Evolutionary conservation across 257 asterid genomes (phyloP).

Genomic region (Przewalskia tangutica): DNA sequence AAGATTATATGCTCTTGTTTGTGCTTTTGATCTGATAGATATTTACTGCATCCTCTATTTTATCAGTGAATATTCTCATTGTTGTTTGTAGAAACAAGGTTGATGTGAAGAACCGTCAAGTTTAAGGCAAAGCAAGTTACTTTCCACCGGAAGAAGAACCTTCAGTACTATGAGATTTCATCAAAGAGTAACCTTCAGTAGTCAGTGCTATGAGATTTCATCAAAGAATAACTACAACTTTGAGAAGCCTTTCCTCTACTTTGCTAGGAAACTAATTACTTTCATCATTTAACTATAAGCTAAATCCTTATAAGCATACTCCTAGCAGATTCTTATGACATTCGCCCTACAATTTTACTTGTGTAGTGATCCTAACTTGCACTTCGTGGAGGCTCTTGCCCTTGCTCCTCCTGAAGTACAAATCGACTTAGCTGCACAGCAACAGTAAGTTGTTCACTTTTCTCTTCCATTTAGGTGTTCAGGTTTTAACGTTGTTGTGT

Average conservation of each 20-base stretch:
- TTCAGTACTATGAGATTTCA: no score
- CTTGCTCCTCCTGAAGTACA: conserved; percentile 89
- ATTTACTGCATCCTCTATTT: no score
- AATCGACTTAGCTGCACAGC: conserved; percentile 67
- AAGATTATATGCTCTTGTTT: no score
- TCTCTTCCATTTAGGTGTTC: not conserved
- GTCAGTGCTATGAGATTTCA: conserved; percentile 72
- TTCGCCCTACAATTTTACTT: not conserved
- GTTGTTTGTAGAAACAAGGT: no score
- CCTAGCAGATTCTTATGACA: not conserved
- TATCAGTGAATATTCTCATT: no score
- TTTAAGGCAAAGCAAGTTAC: no score
- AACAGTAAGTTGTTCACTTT: conserved; percentile 28
- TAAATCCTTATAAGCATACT: not conserved
- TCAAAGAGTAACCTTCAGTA: conserved; percentile 83
- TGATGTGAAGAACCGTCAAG: no score
- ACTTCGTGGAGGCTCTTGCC: conserved; percentile 85
- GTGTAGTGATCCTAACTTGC: conserved; percentile 55
- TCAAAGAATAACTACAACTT: conserved; percentile 85
- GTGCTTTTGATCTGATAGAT: no score
- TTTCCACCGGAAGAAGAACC: no score
- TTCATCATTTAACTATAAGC: no score
- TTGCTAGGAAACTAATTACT: conserved; percentile 61
- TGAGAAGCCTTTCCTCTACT: conserved; percentile 81
- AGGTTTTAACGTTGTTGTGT: no score